Conservation (phyloP, 371 early-diverging fungal genomes). For the Catenaria anguillulae region DNA sequence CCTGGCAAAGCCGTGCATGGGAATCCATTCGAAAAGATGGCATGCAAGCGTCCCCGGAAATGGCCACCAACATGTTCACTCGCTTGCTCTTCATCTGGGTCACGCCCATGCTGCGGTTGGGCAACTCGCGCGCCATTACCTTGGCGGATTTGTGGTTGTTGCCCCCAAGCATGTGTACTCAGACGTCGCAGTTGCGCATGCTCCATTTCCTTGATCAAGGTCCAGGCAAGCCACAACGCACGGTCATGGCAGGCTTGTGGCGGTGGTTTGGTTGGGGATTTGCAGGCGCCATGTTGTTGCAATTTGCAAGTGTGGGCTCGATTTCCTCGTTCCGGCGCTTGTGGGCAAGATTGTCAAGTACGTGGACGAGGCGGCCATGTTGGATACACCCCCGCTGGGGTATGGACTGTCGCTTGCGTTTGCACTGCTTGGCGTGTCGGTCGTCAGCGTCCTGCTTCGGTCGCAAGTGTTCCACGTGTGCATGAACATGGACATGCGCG, state of each 20-base stretch:
- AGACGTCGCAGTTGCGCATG: not conserved
- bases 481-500: not conserved
- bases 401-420: not conserved
- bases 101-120: not conserved
- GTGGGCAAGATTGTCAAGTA: not conserved
- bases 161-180: not conserved
- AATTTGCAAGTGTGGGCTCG: not conserved
- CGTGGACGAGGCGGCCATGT: not conserved
- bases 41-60: constrained; percentile 39
- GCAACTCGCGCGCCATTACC: not conserved
- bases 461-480: not conserved
- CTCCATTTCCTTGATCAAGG: not conserved
- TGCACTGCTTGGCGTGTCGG: not conserved
- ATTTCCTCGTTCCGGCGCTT: not conserved
- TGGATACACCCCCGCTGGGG: not conserved
- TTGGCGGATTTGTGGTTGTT: not conserved
- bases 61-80: constrained; percentile 68
- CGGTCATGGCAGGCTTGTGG: not conserved
- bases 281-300: not conserved
- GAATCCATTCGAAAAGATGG: not conserved
- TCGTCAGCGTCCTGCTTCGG: not conserved
- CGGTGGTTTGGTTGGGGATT: not conserved
- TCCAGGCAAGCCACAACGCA: not conserved
- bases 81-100: constrained; percentile 79
- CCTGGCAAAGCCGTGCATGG: not conserved